Conservation (phyloP, 768 basidiomycete species). For the Auriscalpium vulgare region DNA sequence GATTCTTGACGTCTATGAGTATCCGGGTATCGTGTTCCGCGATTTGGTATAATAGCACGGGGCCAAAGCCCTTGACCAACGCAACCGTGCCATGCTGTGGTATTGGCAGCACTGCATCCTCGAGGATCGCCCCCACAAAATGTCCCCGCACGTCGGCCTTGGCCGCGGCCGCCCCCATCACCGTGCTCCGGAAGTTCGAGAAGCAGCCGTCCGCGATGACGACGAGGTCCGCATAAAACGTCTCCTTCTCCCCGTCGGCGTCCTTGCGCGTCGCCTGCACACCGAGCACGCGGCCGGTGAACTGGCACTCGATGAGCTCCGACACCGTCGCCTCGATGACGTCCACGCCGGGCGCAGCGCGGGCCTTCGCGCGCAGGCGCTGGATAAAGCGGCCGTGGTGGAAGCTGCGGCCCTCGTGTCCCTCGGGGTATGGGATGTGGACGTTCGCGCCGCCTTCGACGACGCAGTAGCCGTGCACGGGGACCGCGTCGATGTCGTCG, state of each 20-base stretch:
- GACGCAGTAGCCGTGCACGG: slow-evolving; percentile 82
- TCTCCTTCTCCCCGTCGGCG: slow-evolving; percentile 35
- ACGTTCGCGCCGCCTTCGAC: slow-evolving; percentile 59
- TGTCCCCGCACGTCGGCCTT: slow-evolving; percentile 60
- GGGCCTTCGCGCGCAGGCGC: slow-evolving; percentile 62
- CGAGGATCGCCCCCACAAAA: slow-evolving; percentile 81
- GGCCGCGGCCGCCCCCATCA: slow-evolving; percentile 43
- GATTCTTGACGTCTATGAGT: slow-evolving; percentile 81
- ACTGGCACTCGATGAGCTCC: slow-evolving; percentile 56
- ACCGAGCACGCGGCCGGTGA: slow-evolving; percentile 51
- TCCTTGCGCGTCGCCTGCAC: slow-evolving; percentile 47
- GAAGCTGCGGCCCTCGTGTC: slow-evolving; percentile 73
- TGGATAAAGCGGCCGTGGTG: slow-evolving; percentile 92
- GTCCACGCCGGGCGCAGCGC: slow-evolving; percentile 54
- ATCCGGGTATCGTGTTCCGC: slow-evolving; percentile 84
- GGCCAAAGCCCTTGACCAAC: slow-evolving; percentile 73
- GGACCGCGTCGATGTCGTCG: slow-evolving; percentile 84
- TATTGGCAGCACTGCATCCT: slow-evolving; percentile 67
- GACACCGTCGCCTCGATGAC: slow-evolving; percentile 81
- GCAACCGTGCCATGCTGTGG: slow-evolving; percentile 78
- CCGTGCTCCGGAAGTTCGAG: slow-evolving; percentile 76
- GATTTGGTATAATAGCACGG: slow-evolving; percentile 91
- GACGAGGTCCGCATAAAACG: slow-evolving; percentile 68
- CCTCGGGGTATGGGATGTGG: slow-evolving; percentile 81
- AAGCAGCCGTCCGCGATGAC: slow-evolving; percentile 92